phyloP scores from a whole-genome alignment of 345 rosid species.

The Psidium guajava region DNA sequence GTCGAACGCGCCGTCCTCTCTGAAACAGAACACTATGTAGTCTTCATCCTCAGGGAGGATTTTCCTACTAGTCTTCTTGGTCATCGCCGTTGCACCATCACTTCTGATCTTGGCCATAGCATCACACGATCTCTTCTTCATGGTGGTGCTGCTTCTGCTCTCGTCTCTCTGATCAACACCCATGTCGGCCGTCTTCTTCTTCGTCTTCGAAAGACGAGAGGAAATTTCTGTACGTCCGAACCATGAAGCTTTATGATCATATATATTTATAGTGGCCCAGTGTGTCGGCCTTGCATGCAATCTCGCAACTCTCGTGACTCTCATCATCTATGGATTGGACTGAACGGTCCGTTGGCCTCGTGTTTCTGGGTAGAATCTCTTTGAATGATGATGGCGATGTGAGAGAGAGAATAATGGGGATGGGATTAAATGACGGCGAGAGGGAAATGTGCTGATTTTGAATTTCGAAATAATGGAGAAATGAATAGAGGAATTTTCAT shows the following conservation, averaged over 20 bases:
- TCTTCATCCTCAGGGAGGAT: constrained; percentile 27
- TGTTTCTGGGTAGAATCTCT: not conserved
- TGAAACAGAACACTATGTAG: constrained; percentile 53
- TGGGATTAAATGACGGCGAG: not conserved
- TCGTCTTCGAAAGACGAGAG: not conserved
- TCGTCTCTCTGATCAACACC: not conserved
- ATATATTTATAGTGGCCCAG: not conserved
- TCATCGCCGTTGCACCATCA: not conserved
- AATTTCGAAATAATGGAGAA: not conserved
- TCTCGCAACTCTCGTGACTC: not conserved
- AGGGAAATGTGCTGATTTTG: not conserved
- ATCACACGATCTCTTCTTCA: not conserved
- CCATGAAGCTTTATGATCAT: not conserved
- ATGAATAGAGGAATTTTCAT: not conserved
- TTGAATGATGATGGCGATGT: not conserved
- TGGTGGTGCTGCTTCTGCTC: not conserved
- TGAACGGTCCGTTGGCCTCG: not conserved
- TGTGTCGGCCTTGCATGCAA: not conserved
- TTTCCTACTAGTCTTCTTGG: not conserved
- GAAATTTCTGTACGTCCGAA: not conserved
- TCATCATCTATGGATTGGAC: not conserved
- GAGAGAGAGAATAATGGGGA: not conserved
- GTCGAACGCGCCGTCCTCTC: constrained; percentile 52
- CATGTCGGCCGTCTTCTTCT: not conserved
- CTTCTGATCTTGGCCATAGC: not conserved